Percentiles rank a stretch among this genome's conserved stretches.
Conservation (phyloP, 208 protist species). For the Tritrichomonas musculus region DNA sequence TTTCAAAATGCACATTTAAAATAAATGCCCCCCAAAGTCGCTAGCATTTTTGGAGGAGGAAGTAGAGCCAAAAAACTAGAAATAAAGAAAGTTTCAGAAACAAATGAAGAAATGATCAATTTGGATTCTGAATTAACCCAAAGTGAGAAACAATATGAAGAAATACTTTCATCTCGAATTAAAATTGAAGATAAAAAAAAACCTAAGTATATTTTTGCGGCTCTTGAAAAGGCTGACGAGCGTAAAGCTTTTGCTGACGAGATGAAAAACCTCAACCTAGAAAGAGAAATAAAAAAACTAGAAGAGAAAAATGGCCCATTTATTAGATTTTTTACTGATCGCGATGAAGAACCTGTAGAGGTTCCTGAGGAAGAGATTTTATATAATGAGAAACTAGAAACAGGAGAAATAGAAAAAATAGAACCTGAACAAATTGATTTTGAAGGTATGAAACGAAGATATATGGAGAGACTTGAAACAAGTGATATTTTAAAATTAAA, state of each 20-base stretch:
- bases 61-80: background rate
- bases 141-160: background rate
- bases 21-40: background rate
- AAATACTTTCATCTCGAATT: background rate
- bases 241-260: background rate
- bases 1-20: too few species aligned
- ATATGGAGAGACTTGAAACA: background rate
- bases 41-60: background rate
- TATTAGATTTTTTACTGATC: background rate
- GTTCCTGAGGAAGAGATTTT: background rate
- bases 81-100: too few species aligned
- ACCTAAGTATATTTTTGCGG: background rate
- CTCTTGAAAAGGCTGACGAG: background rate
- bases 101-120: too few species aligned
- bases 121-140: too few species aligned
- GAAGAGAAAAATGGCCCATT: background rate
- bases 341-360: background rate
- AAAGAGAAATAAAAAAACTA: background rate
- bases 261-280: background rate
- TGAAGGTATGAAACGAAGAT: background rate
- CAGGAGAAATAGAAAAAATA: background rate
- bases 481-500: background rate
- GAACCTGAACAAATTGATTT: background rate
- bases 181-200: background rate
- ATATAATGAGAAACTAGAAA: background rate